Evolutionary conservation across 202 grass and related monocot species (phyloP).

Genomic region (Panicum hallii): DNA sequence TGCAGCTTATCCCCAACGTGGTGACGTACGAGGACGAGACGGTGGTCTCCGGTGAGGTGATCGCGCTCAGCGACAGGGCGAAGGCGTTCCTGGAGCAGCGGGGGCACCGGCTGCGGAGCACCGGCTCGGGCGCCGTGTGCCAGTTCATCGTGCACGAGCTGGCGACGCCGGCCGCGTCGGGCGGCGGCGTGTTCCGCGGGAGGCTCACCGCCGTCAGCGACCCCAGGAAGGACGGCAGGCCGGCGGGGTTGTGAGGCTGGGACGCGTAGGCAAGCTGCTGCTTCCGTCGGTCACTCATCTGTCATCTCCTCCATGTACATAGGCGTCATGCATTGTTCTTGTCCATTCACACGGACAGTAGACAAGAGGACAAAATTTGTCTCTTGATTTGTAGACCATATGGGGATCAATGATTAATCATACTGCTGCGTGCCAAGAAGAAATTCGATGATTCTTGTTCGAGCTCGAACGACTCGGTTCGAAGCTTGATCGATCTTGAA

Average conservation of each 20-base stretch:
- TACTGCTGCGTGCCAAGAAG: not conserved
- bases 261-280: not conserved
- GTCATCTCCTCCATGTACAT: constrained; percentile 21
- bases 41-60: constrained; percentile 58
- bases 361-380: not conserved
- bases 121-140: constrained; percentile 52
- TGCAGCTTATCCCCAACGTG: constrained; percentile 80
- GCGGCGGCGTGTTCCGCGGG: constrained; percentile 54
- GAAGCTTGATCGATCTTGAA: too few species aligned
- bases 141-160: constrained; percentile 91
- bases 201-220: constrained; percentile 90
- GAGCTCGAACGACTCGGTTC: too few species aligned
- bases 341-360: not conserved
- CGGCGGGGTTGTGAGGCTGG: constrained; percentile 52
- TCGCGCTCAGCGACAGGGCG: constrained; percentile 54
- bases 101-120: constrained; percentile 56
- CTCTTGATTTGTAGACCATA: not conserved
- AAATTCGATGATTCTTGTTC: too few species aligned
- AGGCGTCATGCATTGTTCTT: not conserved
- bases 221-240: constrained; percentile 77
- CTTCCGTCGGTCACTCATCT: not conserved
- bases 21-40: constrained; percentile 85
- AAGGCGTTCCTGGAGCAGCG: constrained; percentile 62
- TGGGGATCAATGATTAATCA: not conserved
- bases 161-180: not conserved